phyloP scores from a whole-genome alignment of 441 rosid species.

The Metrosideros polymorpha region DNA sequence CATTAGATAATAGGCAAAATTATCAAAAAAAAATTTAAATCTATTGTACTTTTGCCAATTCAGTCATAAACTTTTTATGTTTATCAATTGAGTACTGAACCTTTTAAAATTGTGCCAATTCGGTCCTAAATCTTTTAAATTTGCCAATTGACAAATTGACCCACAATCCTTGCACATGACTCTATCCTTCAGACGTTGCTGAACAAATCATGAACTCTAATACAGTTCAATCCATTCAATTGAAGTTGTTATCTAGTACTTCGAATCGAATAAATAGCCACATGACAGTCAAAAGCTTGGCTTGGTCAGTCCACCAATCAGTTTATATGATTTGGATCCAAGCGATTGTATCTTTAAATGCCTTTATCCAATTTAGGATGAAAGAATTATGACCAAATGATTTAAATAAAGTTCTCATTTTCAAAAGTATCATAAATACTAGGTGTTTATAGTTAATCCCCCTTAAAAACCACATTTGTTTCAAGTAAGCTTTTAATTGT shows the following conservation, averaged over 20 bases:
- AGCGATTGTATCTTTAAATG: neutral
- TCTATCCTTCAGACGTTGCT: neutral
- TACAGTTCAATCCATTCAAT: neutral
- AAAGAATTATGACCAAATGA: neutral
- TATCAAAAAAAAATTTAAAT: too few species aligned
- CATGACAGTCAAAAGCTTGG: neutral
- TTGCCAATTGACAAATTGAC: too few species aligned
- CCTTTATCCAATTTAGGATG: neutral
- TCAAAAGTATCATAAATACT: neutral
- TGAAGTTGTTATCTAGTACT: too few species aligned
- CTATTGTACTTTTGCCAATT: too few species aligned
- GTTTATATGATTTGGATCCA: neutral
- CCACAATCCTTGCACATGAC: neutral
- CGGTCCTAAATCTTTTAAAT: too few species aligned
- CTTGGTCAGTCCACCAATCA: neutral
- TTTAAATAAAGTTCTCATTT: too few species aligned
- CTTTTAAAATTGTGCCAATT: too few species aligned
- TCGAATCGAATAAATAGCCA: neutral
- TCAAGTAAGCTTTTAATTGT: too few species aligned
- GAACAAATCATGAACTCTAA: neutral
- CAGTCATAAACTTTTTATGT: too few species aligned
- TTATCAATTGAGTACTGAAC: too few species aligned
- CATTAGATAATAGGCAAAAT: too few species aligned
- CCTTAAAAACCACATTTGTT: too few species aligned
- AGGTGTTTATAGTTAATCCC: neutral